Base-by-base conservation (phyloP, 257 asterid species). In the Gardenia jasminoides region DNA sequence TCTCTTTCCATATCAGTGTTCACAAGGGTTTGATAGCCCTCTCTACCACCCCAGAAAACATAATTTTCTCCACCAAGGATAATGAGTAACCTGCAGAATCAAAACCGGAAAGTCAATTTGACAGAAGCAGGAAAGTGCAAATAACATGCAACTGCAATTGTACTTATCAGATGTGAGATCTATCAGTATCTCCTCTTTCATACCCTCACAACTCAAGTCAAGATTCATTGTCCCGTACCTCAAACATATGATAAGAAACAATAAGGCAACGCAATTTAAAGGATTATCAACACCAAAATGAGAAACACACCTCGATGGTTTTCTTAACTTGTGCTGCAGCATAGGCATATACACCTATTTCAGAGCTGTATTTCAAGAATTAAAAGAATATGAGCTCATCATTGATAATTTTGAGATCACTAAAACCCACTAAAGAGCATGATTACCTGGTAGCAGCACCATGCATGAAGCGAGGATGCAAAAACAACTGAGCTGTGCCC, bases 1-100 rank as follows among this genome's bases (percentile, higher is more conserved):
- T 96, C 99, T 77, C 90, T 89, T 84, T 93, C 98, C 99, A 96
- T 93, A 82, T 96, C 96, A 16, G 99, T 93, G 89, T 96, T 96
- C 84, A 96, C 78, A 78, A 96, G 99, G 79, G 93, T 81, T 81
- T 93, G 99, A 82, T 96, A 96, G 70, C 99, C 99, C 80, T 96
- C 99, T 65, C 99, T 98, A 69, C 99, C 99, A 78, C 99, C 99
- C 99, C 99, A 93, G 82, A 92, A 96, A 61, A 91, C 99, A 77
- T 90, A 96, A 80, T 96, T 96, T 85, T 96, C 99, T 77, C 99
- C 99, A 44, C 99, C 98, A 41, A 96, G 96, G 96, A 89, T 91
- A 88, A 83, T 96, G 97, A 31, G 99, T 96, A 75, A 96, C 98
- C 99, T 96, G 84, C 67, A 76, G 39, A 64, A 26, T 22, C 67